phyloP scores from a whole-genome alignment of 1,284 basidiomycete genomes.

The Amylostereum areolatum region DNA sequence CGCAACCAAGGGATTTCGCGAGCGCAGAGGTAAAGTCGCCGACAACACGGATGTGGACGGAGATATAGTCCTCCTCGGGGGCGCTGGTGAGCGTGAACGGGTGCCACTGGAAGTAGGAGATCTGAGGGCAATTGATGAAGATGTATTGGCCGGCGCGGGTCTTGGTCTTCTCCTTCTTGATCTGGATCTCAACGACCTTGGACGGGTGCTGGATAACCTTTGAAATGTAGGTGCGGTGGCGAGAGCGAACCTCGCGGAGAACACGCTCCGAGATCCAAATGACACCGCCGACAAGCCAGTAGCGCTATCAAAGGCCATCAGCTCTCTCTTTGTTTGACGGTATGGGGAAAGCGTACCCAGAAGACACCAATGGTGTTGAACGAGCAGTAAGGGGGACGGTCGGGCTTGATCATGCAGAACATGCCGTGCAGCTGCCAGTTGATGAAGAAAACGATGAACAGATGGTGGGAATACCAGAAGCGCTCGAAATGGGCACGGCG shows the following conservation, averaged over 20 bases:
- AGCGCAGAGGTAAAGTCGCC: constrained; percentile 83
- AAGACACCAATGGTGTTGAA: constrained; percentile 83
- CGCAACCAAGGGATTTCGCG: constrained; percentile 77
- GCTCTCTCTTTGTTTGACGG: constrained; percentile 5
- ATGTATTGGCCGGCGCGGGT: constrained; percentile 84
- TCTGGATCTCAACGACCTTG: constrained; percentile 85
- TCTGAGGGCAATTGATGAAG: constrained; percentile 79
- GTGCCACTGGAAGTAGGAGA: constrained; percentile 93
- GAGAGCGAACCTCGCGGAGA: constrained; percentile 79
- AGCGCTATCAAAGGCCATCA: constrained; percentile 47
- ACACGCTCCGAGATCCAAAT: constrained; percentile 84
- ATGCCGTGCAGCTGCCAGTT: constrained; percentile 90
- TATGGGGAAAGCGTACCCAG: constrained; percentile 50
- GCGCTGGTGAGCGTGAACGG: constrained; percentile 54
- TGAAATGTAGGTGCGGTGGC: constrained; percentile 83
- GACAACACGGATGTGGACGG: constrained; percentile 80
- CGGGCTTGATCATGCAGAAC: constrained; percentile 93
- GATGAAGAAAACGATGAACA: constrained; percentile 87
- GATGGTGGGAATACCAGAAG: constrained; percentile 88
- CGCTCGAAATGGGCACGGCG: constrained; percentile 70
- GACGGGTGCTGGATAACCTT: constrained; percentile 92
- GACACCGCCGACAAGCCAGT: constrained; percentile 82
- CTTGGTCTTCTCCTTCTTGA: constrained; percentile 85
- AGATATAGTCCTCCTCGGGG: constrained; percentile 87
- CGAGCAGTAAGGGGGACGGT: constrained; percentile 79